Conservation (phyloP, 202 grass and related monocot genomes). For the Zizania palustris region DNA sequence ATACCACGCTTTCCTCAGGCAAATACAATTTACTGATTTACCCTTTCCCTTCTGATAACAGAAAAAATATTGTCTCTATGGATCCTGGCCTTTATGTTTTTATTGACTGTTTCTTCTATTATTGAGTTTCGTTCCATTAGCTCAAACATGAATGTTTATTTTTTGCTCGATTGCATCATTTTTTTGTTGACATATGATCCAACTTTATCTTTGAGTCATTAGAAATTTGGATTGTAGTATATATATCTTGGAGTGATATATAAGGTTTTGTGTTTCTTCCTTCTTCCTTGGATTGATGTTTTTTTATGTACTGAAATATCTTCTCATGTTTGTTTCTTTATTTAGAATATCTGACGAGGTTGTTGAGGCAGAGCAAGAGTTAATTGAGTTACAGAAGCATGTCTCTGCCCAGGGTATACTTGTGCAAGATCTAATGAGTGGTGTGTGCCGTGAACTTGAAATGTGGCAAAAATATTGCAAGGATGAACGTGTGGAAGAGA, state of each 20-base stretch:
- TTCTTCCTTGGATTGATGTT: neutral
- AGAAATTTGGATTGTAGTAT: neutral
- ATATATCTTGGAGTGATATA: too few relatives aligned
- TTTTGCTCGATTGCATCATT: neutral
- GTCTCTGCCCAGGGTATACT: slow-evolving; percentile 89
- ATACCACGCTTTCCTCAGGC: slow-evolving; percentile 84
- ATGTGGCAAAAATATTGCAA: slow-evolving; percentile 68
- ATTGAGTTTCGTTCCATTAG: neutral
- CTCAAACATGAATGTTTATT: slow-evolving; percentile 3
- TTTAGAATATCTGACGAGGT: slow-evolving; percentile 94
- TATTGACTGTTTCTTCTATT: neutral
- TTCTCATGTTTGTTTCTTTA: slow-evolving; percentile 16
- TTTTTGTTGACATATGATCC: neutral
- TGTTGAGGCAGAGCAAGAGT: slow-evolving; percentile 85
- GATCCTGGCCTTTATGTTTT: too few relatives aligned
- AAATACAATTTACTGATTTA: slow-evolving; percentile 18
- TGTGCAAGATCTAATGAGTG: slow-evolving; percentile 92
- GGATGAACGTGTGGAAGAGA: slow-evolving; percentile 54
- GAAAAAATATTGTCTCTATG: neutral
- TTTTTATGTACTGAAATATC: slow-evolving; percentile 1
- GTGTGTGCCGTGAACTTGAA: slow-evolving; percentile 75
- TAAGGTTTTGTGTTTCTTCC: slow-evolving; percentile 13
- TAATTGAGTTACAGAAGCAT: slow-evolving; percentile 84
- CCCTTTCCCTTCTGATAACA: neutral
- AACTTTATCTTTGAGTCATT: neutral